These are phyloP conservation scores for Cenococcum geophilum DNA, from an alignment of 495 filamentous ascomycete genomes.

Conservation along the genomic window DNA sequence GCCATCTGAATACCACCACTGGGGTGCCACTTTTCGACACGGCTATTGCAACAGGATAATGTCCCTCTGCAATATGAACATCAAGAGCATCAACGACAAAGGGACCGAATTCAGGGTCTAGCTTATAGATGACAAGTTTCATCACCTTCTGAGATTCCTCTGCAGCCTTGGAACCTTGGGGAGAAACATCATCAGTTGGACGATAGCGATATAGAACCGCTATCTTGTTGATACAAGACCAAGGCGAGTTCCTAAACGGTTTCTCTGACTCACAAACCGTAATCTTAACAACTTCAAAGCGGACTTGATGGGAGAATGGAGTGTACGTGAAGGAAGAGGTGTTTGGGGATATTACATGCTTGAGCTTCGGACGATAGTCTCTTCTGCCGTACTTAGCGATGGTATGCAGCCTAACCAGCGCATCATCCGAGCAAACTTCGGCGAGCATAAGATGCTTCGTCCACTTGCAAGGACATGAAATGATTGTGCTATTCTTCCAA, in stretches of 20 bases:
- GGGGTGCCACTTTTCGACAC: constrained; percentile 1
- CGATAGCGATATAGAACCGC: constrained; percentile 13
- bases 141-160: neutral
- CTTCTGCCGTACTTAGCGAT: neutral
- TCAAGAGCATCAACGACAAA: constrained; percentile 11
- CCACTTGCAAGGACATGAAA: neutral
- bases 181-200: neutral
- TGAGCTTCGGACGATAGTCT: neutral
- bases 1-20: constrained; percentile 2
- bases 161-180: neutral
- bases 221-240: neutral
- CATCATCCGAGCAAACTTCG: constrained; percentile 7
- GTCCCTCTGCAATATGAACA: neutral
- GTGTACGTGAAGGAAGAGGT: neutral
- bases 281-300: constrained; percentile 13
- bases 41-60: constrained; percentile 11
- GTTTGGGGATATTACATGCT: constrained; percentile 15
- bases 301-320: neutral
- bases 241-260: neutral
- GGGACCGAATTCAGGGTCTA: constrained; percentile 14
- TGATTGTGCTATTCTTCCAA: constrained; percentile 12
- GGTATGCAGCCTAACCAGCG: constrained; percentile 7
- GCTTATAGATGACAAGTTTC: constrained; percentile 8
- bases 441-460: constrained; percentile 4
- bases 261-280: constrained; percentile 3